Evolutionary conservation across 179 eudicot species (phyloP).

Genomic region (Carnegiea gigantea): DNA sequence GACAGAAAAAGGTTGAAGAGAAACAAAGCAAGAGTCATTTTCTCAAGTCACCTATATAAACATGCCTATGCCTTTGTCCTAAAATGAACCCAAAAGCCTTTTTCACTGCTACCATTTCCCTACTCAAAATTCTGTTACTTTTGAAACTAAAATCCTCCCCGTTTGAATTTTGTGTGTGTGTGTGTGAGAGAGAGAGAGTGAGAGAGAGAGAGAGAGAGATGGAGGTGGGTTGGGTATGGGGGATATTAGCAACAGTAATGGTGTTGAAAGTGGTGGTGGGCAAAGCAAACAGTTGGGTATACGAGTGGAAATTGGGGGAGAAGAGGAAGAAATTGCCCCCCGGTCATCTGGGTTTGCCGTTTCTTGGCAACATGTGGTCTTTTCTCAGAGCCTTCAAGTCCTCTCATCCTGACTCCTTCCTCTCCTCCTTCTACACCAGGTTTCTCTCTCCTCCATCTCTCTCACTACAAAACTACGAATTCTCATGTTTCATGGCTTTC

Average conservation of each 20-base stretch:
- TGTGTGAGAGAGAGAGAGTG: background rate
- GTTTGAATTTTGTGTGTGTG: too few relatives aligned
- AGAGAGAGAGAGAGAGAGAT: background rate
- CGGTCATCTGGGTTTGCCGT: conserved; percentile 82
- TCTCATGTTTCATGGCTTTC: too few relatives aligned
- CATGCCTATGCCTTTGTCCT: too few relatives aligned
- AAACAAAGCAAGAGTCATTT: too few relatives aligned
- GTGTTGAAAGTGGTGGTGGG: conserved; percentile 23
- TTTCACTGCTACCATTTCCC: too few relatives aligned
- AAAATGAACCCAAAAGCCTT: too few relatives aligned
- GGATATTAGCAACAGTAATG: background rate
- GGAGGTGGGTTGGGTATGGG: conserved; percentile 5
- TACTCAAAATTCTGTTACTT: too few relatives aligned
- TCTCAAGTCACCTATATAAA: too few relatives aligned
- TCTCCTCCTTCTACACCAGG: conserved; percentile 51
- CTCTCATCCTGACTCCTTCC: conserved; percentile 67
- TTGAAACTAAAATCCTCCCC: too few relatives aligned
- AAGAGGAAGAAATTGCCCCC: conserved; percentile 58
- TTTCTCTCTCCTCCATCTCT: conserved; percentile 32
- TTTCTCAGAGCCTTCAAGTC: conserved; percentile 82
- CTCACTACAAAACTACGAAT: conserved; percentile 23
- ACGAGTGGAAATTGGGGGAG: conserved; percentile 60
- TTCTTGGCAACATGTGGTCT: conserved; percentile 79
- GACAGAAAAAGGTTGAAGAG: too few relatives aligned
- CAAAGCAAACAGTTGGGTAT: conserved; percentile 48